These are phyloP conservation scores for Citrus mangshanensis DNA, from an alignment of 345 rosid genomes.

Conservation along the genomic window DNA sequence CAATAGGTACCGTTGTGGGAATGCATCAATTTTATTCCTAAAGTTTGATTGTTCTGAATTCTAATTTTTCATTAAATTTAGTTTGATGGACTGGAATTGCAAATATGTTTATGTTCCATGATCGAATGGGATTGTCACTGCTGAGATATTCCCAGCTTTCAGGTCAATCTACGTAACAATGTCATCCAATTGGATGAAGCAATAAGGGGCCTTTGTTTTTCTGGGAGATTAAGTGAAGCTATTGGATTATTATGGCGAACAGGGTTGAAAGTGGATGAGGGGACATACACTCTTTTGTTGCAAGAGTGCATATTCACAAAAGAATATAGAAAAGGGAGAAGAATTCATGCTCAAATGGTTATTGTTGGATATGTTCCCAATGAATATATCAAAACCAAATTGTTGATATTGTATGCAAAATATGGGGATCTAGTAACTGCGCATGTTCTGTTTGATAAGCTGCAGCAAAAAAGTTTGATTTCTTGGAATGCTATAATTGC, in stretches of 20 bases:
- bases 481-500: constrained; percentile 61
- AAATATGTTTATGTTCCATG: not conserved
- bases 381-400: constrained; percentile 53
- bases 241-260: constrained; percentile 48
- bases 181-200: constrained; percentile 42
- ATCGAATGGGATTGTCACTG: constrained; percentile 20
- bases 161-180: constrained; percentile 46
- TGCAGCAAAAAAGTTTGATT: constrained; percentile 29
- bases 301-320: constrained; percentile 65
- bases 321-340: constrained; percentile 40
- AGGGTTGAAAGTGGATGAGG: constrained; percentile 30
- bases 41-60: not conserved
- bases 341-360: constrained; percentile 71
- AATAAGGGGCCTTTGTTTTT: constrained; percentile 52
- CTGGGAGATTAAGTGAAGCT: constrained; percentile 68
- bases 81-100: not conserved
- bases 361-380: constrained; percentile 41
- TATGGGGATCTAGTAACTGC: constrained; percentile 51
- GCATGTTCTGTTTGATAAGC: constrained; percentile 30
- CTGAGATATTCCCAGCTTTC: constrained; percentile 58
- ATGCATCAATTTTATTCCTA: not conserved
- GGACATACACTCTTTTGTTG: constrained; percentile 51
- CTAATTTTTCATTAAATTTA: not conserved
- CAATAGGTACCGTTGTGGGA: not conserved
- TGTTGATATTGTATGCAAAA: constrained; percentile 58